Conservation (phyloP, 164 flowering plant species). For the Dillenia suffruticosa region DNA sequence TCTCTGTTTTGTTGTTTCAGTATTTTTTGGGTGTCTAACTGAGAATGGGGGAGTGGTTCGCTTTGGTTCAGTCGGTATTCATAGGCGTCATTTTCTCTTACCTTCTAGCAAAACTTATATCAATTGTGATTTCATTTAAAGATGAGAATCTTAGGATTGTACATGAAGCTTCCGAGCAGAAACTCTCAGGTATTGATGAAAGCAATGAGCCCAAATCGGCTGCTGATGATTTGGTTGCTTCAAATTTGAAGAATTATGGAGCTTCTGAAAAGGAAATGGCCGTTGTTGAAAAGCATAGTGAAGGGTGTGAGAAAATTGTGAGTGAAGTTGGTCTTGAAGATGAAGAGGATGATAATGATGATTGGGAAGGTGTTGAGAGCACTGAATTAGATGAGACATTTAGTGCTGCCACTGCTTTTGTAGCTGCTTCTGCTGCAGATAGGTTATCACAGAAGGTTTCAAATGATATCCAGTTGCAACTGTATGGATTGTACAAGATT, state of each 20-base stretch:
- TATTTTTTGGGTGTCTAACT: too few species aligned
- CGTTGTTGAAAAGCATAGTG: slow-evolving; percentile 28
- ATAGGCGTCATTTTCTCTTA: slow-evolving; percentile 77
- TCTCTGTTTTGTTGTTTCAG: too few species aligned
- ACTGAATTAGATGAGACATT: slow-evolving; percentile 89
- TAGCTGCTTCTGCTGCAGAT: slow-evolving; percentile 86
- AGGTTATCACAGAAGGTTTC: slow-evolving; percentile 61
- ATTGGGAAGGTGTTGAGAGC: slow-evolving; percentile 98
- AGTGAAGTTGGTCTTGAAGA: slow-evolving; percentile 11
- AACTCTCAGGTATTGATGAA: background rate
- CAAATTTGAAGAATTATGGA: slow-evolving; percentile 4
- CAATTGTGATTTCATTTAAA: slow-evolving; percentile 62
- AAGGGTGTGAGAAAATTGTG: slow-evolving; percentile 21
- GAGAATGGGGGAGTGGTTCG: slow-evolving; percentile 67
- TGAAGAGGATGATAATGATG: slow-evolving; percentile 56
- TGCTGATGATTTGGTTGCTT: background rate
- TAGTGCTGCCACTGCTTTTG: slow-evolving; percentile 93
- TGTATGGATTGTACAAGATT: slow-evolving; percentile 87
- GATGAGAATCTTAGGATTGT: slow-evolving; percentile 48
- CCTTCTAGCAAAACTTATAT: slow-evolving; percentile 83
- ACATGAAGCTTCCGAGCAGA: slow-evolving; percentile 4
- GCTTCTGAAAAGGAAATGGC: slow-evolving; percentile 2
- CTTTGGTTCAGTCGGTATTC: slow-evolving; percentile 55
- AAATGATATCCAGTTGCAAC: slow-evolving; percentile 72
- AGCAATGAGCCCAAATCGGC: background rate